Evolutionary conservation across 257 asterid species (phyloP), one percentile per base, ranked within the genome.

Genomic region (Henckelia pumila): DNA sequence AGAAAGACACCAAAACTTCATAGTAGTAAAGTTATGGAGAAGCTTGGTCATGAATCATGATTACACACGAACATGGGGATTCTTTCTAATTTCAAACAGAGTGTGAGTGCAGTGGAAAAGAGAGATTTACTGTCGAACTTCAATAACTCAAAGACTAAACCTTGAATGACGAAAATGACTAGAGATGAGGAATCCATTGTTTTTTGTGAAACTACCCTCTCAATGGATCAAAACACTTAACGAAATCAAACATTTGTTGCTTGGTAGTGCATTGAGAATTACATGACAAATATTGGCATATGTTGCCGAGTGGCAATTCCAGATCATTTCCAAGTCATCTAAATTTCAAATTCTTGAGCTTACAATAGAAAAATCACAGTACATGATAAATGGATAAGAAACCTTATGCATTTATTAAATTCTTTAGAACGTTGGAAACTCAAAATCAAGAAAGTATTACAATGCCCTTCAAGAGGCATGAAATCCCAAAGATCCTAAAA

Each of bases 401-500:
- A 13, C 16, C 29, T 52, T 24, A 19, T 14, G 44, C 82, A 57
- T 63, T 21, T 19, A 66, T 57, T 64, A 33, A 70, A 55, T 10
- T 29, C 66, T 55, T 40, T 40, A 6, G 4, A 35, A 23, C 23
- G 47, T 35, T 24, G 40, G 65, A 59, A 32, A 66, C 23, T 37
- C 56, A 21, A 53, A 64, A 58, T 28, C 53, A 61, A 59, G 30
- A 28, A 72, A 61, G 72, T 52, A 63, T 64, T 17, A 60, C 58
- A 67, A 44, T 59, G 13, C 55, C 29, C 69, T 64, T 55, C 58
- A 21, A 59, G 58, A 73, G 26, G 64, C 35, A 7, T 25, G 55
- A 40, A 24, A 53, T 11, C 14, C 63, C 35, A 53, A 74, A 32
- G 59, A 70, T 57, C 62, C 53, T 20, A 52, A 57, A 37, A 25